Conservation (phyloP, 1,139 yeast genomes). For the Kluyveromyces marxianus region DNA sequence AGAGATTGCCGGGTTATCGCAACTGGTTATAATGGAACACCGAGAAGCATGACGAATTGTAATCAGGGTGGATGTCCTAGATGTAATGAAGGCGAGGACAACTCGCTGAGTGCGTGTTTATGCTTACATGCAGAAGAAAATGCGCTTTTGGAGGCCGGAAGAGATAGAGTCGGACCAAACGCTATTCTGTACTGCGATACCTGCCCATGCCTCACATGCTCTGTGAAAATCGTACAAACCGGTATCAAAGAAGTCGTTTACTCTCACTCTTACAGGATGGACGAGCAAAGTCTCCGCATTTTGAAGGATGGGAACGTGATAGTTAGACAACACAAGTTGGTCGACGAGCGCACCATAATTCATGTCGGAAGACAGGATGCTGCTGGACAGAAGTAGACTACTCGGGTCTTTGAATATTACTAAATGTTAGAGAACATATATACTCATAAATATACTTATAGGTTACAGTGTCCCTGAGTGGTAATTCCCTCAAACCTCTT, state of each 20-base stretch:
- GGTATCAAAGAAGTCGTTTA: conserved; percentile 93
- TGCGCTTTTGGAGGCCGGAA: conserved; percentile 87
- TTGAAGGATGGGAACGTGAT: conserved; percentile 66
- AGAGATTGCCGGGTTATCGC: conserved; percentile 82
- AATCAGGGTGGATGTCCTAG: conserved; percentile 92
- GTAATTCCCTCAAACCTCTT: conserved; percentile 34
- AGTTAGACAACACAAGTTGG: conserved; percentile 56
- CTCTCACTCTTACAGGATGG: conserved; percentile 91
- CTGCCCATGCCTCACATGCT: conserved; percentile 94
- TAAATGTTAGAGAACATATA: too few species aligned
- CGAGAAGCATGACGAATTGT: conserved; percentile 78
- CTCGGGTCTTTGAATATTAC: too few species aligned
- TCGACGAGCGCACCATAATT: conserved; percentile 19
- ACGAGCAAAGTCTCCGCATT: conserved; percentile 59
- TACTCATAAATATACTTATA: too few species aligned
- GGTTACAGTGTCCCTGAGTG: too few species aligned
- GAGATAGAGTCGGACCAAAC: conserved; percentile 65
- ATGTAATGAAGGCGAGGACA: conserved; percentile 63
- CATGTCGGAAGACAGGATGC: conserved; percentile 1
- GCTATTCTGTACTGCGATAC: conserved; percentile 85
- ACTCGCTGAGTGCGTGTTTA: conserved; percentile 72
- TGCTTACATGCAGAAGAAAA: conserved; percentile 97
- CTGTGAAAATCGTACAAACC: conserved; percentile 87
- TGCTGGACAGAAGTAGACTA: neutral
- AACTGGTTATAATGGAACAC: conserved; percentile 97